A percentile compares a stretch with the other conserved stretches of the same genome.
Evolutionary conservation across 331 rosid genomes (phyloP).

Genomic region (Malus hybrid): DNA sequence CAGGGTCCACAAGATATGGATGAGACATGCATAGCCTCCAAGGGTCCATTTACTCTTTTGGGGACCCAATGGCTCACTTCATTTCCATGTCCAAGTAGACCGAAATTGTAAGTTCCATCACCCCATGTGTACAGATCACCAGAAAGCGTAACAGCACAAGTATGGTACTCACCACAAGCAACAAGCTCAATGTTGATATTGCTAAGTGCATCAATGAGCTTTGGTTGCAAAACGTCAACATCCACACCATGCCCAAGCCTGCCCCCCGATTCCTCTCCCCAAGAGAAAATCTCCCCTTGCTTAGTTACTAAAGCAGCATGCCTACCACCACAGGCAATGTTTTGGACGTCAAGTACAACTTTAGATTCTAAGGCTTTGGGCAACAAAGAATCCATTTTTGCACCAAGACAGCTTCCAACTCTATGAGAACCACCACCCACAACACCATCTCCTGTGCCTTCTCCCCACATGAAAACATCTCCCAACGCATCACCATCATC

Average conservation of each 20-base stretch:
- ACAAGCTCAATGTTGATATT: slow-evolving; percentile 86
- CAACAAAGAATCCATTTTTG: slow-evolving; percentile 75
- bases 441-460: slow-evolving; percentile 93
- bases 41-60: slow-evolving; percentile 85
- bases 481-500: slow-evolving; percentile 99
- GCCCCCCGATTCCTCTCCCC: slow-evolving; percentile 99
- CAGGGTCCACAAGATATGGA: slow-evolving; percentile 97
- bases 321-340: slow-evolving; percentile 91
- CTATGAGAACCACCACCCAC: slow-evolving; percentile 86
- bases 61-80: slow-evolving; percentile 99
- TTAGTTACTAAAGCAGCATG: slow-evolving; percentile 97
- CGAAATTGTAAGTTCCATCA: slow-evolving; percentile 85
- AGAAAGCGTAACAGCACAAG: slow-evolving; percentile 92
- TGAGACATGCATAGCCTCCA: slow-evolving; percentile 92
- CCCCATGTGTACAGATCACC: slow-evolving; percentile 99
- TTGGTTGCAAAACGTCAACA: slow-evolving; percentile 80
- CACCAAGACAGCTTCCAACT: slow-evolving; percentile 57
- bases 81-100: slow-evolving; percentile 96
- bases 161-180: slow-evolving; percentile 98
- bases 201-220: slow-evolving; percentile 84
- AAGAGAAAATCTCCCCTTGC: slow-evolving; percentile 95
- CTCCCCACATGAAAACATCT: slow-evolving; percentile 99
- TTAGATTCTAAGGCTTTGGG: slow-evolving; percentile 97
- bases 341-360: slow-evolving; percentile 91
- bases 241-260: slow-evolving; percentile 99